Evolutionary conservation across 306 rosid species (phyloP).

Genomic region (Fragaria iinumae): DNA sequence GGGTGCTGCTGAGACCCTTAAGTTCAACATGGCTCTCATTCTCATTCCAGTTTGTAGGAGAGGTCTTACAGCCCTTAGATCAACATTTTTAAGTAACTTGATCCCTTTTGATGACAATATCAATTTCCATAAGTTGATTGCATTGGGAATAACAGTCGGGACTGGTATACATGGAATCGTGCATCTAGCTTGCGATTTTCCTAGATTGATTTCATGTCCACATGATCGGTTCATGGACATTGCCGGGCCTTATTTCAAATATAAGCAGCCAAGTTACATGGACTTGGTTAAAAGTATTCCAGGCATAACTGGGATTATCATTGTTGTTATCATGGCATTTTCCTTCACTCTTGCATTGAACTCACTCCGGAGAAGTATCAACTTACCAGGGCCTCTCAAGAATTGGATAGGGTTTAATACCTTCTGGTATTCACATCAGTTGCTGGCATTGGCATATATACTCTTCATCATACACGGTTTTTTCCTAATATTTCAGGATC

Average conservation of each 20-base stretch:
- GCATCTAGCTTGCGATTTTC: conserved; percentile 80
- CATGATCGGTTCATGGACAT: conserved; percentile 33
- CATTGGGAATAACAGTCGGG: conserved; percentile 53
- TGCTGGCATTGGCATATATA: conserved; percentile 60
- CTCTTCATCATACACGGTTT: conserved; percentile 70
- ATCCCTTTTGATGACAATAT: conserved; percentile 90
- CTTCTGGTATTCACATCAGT: conserved; percentile 96
- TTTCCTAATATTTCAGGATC: conserved; percentile 52
- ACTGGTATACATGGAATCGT: conserved; percentile 43
- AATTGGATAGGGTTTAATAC: conserved; percentile 77
- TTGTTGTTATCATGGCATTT: conserved; percentile 66
- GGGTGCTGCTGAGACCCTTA: conserved; percentile 92
- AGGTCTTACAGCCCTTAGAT: conserved; percentile 68
- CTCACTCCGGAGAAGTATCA: conserved; percentile 55
- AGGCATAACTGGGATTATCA: conserved; percentile 66
- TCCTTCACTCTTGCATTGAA: conserved; percentile 75
- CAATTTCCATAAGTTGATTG: conserved; percentile 71
- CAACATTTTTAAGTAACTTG: conserved; percentile 51
- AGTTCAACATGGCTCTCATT: conserved; percentile 90
- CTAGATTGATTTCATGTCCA: conserved; percentile 52
- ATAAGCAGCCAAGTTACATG: conserved; percentile 47
- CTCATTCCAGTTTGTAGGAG: conserved; percentile 82
- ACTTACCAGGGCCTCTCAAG: conserved; percentile 55
- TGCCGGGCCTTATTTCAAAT: conserved; percentile 49
- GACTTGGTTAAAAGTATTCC: conserved; percentile 37